These are phyloP conservation scores for Eruca vesicaria DNA, from an alignment of 441 rosid genomes.

Conservation along the genomic window DNA sequence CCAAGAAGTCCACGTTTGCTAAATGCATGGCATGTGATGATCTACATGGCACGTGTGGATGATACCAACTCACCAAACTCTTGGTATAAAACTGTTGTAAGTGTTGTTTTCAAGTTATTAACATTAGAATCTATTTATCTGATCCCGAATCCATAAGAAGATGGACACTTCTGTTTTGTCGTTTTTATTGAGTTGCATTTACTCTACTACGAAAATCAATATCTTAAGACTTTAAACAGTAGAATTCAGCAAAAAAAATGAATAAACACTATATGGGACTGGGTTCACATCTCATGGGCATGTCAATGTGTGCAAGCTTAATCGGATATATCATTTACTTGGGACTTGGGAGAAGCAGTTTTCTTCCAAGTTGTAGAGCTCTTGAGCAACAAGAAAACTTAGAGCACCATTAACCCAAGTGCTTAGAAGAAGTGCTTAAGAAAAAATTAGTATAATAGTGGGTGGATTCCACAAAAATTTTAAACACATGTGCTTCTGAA, in stretches of 20 bases:
- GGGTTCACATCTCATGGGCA: not conserved
- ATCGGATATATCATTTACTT: too few species aligned
- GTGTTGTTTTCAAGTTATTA: not conserved
- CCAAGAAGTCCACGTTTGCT: not conserved
- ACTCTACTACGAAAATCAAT: not conserved
- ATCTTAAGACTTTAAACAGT: not conserved
- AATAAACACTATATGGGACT: not conserved
- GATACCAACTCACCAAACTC: too few species aligned
- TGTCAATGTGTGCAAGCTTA: not conserved
- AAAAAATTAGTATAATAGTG: too few species aligned
- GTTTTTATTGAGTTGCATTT: not conserved
- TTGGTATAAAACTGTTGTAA: not conserved
- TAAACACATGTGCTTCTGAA: too few species aligned
- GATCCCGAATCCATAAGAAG: not conserved
- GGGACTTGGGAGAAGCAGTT: slow-evolving; percentile 33
- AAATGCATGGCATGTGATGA: too few species aligned
- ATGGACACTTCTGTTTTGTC: not conserved
- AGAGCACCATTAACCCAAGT: too few species aligned
- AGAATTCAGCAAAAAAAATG: not conserved
- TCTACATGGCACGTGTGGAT: too few species aligned
- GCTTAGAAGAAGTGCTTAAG: too few species aligned
- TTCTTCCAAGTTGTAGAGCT: slow-evolving; percentile 56
- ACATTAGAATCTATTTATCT: not conserved
- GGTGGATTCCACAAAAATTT: too few species aligned
- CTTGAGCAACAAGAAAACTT: slow-evolving; percentile 48